Conservation (phyloP, 1,284 basidiomycete genomes). For the Apiotrichum sp. region DNA sequence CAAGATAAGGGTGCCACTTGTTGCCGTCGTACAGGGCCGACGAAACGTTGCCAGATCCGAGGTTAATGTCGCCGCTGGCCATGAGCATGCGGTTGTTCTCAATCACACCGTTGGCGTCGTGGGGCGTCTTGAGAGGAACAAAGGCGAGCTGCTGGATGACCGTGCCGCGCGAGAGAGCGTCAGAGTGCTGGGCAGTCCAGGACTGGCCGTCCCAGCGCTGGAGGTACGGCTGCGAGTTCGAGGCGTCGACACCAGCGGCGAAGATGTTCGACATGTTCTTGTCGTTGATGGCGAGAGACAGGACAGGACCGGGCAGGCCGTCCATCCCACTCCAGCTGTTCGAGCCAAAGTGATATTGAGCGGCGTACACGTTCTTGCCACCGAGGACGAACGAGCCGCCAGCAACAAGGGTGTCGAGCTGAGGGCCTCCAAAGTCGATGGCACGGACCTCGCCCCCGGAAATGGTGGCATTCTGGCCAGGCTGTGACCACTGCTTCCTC, state of each 20-base stretch:
- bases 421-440: slow-evolving; percentile 55
- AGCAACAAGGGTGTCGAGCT: slow-evolving; percentile 56
- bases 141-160: slow-evolving; percentile 73
- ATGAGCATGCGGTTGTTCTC: slow-evolving; percentile 83
- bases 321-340: slow-evolving; percentile 66
- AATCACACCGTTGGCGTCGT: slow-evolving; percentile 55
- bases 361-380: slow-evolving; percentile 61
- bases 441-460: slow-evolving; percentile 68
- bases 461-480: slow-evolving; percentile 64
- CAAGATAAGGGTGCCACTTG: slow-evolving; percentile 74
- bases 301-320: slow-evolving; percentile 76
- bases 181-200: slow-evolving; percentile 62
- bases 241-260: slow-evolving; percentile 70
- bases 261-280: slow-evolving; percentile 78
- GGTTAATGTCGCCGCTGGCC: slow-evolving; percentile 72
- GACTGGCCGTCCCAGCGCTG: slow-evolving; percentile 70
- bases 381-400: slow-evolving; percentile 66
- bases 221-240: slow-evolving; percentile 63
- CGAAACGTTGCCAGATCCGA: slow-evolving; percentile 68
- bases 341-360: slow-evolving; percentile 58
- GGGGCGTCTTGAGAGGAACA: slow-evolving; percentile 71
- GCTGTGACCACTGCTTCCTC: slow-evolving; percentile 66
- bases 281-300: slow-evolving; percentile 78
- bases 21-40: slow-evolving; percentile 83
- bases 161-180: slow-evolving; percentile 39